phyloP scores from a whole-genome alignment of 2,329 filamentous ascomycete species.

The Pseudocercospora musae region DNA sequence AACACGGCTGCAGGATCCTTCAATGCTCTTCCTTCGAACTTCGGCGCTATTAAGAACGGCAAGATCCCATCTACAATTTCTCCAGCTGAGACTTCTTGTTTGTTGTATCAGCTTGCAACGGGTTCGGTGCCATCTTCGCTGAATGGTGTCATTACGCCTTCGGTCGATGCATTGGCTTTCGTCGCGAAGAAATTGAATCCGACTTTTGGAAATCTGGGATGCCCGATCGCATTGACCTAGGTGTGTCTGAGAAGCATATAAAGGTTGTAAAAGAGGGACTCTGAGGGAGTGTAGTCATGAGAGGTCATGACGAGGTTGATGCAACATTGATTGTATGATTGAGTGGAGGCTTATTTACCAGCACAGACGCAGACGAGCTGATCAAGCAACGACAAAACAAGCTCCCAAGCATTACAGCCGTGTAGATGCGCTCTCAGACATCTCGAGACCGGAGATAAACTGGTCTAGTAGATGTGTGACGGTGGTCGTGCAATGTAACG shows the following conservation, averaged over 20 bases:
- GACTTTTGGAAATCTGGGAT: slow-evolving; percentile 37
- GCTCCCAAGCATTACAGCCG: no score
- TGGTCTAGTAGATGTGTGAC: no score
- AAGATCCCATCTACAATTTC: slow-evolving; percentile 36
- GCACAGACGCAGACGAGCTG: no score
- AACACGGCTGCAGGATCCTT: slow-evolving; percentile 30
- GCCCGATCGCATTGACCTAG: slow-evolving; percentile 27
- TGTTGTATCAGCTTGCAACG: slow-evolving; percentile 44
- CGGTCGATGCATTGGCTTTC: slow-evolving; percentile 35
- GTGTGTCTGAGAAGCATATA: slow-evolving; percentile 8
- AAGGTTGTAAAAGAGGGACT: background rate
- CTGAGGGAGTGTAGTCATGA: background rate
- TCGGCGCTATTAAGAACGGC: slow-evolving; percentile 36
- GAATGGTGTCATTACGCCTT: slow-evolving; percentile 38
- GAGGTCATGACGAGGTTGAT: background rate
- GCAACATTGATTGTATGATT: no score
- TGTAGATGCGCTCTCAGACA: no score
- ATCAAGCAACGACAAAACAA: no score
- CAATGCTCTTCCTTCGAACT: slow-evolving; percentile 33
- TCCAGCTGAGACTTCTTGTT: slow-evolving; percentile 32
- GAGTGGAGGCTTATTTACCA: no score
- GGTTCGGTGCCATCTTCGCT: slow-evolving; percentile 38
- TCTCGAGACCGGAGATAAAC: no score
- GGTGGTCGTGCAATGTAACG: no score
- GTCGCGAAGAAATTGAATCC: slow-evolving; percentile 33